Percentiles rank a stretch among this genome's conserved stretches.
Evolutionary conservation across 2,329 filamentous ascomycete species (phyloP).

Genomic region (Trichoderma sp.): DNA sequence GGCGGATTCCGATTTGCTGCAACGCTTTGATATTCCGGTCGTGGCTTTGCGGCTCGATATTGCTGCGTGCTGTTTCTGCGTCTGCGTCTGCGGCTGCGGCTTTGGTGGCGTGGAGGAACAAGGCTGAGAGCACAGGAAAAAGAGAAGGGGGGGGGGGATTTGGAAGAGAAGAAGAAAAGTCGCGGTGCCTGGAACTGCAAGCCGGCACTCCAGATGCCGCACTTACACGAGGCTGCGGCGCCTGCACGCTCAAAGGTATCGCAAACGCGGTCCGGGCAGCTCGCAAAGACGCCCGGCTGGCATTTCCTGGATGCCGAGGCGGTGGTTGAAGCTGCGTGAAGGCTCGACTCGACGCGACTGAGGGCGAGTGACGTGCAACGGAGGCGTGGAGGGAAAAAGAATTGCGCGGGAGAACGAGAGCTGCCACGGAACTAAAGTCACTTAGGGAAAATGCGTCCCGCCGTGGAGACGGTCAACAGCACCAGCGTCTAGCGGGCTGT

Average conservation of each 20-base stretch:
- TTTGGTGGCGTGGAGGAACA: neutral
- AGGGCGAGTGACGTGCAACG: slow-evolving; percentile 22
- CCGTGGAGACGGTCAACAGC: slow-evolving; percentile 13
- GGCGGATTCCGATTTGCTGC: neutral
- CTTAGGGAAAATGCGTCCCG: slow-evolving; percentile 14
- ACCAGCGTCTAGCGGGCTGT: slow-evolving; percentile 6
- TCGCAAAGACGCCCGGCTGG: slow-evolving; percentile 1
- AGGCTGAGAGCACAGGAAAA: neutral
- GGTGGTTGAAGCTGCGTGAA: slow-evolving; percentile 24
- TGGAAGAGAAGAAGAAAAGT: neutral
- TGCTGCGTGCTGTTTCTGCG: neutral
- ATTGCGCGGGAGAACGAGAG: slow-evolving; percentile 24
- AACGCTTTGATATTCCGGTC: neutral
- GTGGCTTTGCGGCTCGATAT: neutral
- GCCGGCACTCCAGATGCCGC: neutral
- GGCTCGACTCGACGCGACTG: slow-evolving; percentile 31
- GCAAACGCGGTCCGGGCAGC: slow-evolving; percentile 20
- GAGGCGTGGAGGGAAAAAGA: slow-evolving; percentile 25
- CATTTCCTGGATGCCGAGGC: neutral
- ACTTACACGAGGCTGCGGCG: slow-evolving; percentile 33
- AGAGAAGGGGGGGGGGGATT: too few species aligned
- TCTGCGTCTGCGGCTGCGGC: neutral
- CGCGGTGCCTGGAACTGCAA: neutral
- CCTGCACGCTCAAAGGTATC: neutral
- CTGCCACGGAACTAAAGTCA: slow-evolving; percentile 17